Evolutionary conservation across 2,329 filamentous ascomycete genomes (phyloP), one percentile per base, ranked within the genome.

Genomic region (Diaporthe sp.): DNA sequence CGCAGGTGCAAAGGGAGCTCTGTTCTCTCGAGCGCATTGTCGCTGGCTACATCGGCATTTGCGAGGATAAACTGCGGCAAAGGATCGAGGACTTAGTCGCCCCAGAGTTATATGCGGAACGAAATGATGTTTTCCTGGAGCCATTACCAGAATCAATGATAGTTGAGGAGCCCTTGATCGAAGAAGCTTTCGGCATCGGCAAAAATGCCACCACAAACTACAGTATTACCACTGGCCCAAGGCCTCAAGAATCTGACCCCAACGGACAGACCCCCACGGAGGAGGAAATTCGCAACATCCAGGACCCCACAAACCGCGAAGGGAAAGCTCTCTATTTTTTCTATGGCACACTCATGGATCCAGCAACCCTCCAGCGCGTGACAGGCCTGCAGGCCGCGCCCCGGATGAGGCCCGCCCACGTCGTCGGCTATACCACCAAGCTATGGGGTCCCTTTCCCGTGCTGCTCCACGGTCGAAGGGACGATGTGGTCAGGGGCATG

Each of bases 311-410:
- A 6, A n/a, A 28, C n/a, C 22, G 65, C 22, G 31, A 68, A 34
- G 65, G 31, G 1, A 39, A 68, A 22, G 47, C 44, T 1, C 28
- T 68, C 10, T 68, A 68, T 13, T 68, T 68, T 31, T 68, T 68
- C 63, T 68, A 68, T 31, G 63, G 63, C 44, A 68, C 63, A 1
- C 63, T 68, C 31, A 68, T 68, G 63, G 63, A 68, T 9, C 44
- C 63, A 9, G 63, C 44, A 2, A 68, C 63, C 28, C 44, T 68
- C 20, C 63, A 68, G 12, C 63, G 44, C 7, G 63, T 68, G 42
- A 51, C 44, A 0, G 63, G 63, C 9, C 31, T 68, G 10, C 28
- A 34, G 0, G 2, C 28, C 2, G 44, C 8, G 13, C 63, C 63
- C 12, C 28, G 44, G 6, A 53, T 68, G 63, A 51, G 22, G 44